Evolutionary conservation across 352 stramenopile species (phyloP).

Genomic region (Phytophthora constricta): DNA sequence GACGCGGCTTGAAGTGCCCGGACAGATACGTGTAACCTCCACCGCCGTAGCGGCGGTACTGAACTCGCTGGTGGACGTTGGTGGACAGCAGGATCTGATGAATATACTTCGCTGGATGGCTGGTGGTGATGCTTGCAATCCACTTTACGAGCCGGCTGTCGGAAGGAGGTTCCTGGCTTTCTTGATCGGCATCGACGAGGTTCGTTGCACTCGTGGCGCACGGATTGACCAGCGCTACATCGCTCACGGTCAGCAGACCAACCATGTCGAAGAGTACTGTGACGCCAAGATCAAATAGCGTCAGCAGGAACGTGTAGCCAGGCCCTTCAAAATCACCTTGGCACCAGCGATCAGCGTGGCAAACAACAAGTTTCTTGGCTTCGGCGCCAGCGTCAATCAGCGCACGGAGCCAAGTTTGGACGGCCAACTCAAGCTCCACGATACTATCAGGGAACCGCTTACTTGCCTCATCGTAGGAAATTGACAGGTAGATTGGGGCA

Average conservation of each 20-base stretch:
- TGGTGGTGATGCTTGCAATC: constrained; percentile 42
- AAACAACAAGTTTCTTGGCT: constrained; percentile 64
- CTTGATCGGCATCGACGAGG: not conserved
- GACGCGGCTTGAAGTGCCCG: constrained; percentile 50
- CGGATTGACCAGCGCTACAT: constrained; percentile 51
- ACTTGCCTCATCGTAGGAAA: constrained; percentile 37
- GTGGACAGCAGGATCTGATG: constrained; percentile 68
- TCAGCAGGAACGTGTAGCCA: constrained; percentile 44
- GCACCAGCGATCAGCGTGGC: constrained; percentile 75
- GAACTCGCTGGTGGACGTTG: constrained; percentile 66
- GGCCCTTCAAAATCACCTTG: constrained; percentile 16
- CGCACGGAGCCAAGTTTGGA: constrained; percentile 45
- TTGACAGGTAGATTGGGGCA: constrained; percentile 74
- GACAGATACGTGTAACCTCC: constrained; percentile 72
- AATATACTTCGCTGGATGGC: constrained; percentile 24
- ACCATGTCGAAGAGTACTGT: constrained; percentile 71
- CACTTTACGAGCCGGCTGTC: constrained; percentile 52
- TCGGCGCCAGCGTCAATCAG: constrained; percentile 47
- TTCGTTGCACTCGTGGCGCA: constrained; percentile 4
- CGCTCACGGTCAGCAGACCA: constrained; percentile 67
- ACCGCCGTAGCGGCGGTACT: constrained; percentile 75
- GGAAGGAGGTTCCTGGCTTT: constrained; percentile 40
- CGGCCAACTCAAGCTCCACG: constrained; percentile 11
- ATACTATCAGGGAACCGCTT: not conserved
- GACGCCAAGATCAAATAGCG: constrained; percentile 47